Base-by-base conservation (phyloP, 192 early-diverging fungal genomes). In the Entomortierella parvispora region DNA sequence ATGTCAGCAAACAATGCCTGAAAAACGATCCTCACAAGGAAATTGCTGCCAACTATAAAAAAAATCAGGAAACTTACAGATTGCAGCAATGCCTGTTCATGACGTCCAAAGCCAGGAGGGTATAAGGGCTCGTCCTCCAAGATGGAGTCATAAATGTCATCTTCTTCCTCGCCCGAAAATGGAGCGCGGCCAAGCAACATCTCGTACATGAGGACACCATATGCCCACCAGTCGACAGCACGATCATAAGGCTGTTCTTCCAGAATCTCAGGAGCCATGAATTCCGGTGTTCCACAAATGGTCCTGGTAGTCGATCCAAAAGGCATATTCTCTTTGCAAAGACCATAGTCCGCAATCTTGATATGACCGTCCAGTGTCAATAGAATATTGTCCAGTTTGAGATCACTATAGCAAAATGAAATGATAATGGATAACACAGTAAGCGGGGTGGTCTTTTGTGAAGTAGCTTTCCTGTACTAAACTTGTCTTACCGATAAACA, bases 271-370 rank as follows among this genome's bases (percentile, higher is more conserved):
- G 97, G 97, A 4, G 97, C 96, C 96, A 99, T 99, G 63, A 97
- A 99, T 80, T 99, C 97, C n/a, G 96, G 96, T n/a, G 97, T 99
- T 23, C 97, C 97, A 72, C 96, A 98, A 80, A 98, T 98, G 8
- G 96, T 99, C 23, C 90, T 92, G 0, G 97, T 98, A 0, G 91
- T 94, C 3, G 83, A 79, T 2, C 95, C 95, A 69, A 87, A 91
- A 6, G 86, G 82, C 94, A 98, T 98, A 70, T 94, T 92, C 65
- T 91, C 97, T 84, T 99, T 99, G 82, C 97, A 99, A 56, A 99
- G 84, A 37, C 98, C 98, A 82, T 97, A 99, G 80, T 99, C 98
- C 32, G 95, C 96, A 49, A 99, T 92, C 82, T 99, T 99, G 83
- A 99, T 92, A 59, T 99, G 97, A 2, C 98, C 98, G 53, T 98